phyloP scores from a whole-genome alignment of 139 green algal species.

The Nannochloris sp. region DNA sequence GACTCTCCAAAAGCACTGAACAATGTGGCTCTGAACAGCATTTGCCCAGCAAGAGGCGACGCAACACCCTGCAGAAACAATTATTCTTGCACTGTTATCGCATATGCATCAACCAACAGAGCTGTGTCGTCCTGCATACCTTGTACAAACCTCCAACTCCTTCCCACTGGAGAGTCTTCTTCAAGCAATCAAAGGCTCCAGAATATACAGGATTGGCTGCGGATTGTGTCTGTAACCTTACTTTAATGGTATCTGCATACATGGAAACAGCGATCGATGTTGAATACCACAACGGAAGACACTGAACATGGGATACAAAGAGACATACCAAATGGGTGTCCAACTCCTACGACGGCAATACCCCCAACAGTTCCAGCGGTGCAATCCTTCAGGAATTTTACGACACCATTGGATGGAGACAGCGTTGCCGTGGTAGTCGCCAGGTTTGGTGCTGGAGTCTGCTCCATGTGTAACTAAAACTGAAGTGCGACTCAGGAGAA shows the following conservation, averaged over 20 bases:
- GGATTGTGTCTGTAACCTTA: constrained; percentile 83
- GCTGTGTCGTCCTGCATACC: constrained; percentile 26
- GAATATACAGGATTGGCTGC: constrained; percentile 79
- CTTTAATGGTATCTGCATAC: constrained; percentile 74
- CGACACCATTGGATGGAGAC: constrained; percentile 4
- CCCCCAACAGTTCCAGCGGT: constrained; percentile 45
- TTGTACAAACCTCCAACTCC: constrained; percentile 85
- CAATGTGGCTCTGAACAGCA: constrained; percentile 83
- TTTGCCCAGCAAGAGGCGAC: constrained; percentile 85
- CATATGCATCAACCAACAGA: neutral
- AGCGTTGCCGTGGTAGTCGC: neutral
- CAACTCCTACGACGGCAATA: constrained; percentile 78
- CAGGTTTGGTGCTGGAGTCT: constrained; percentile 7
- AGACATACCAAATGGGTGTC: constrained; percentile 65
- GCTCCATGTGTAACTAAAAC: constrained; percentile 1
- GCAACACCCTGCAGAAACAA: constrained; percentile 59
- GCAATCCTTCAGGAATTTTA: constrained; percentile 30
- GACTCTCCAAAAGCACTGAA: constrained; percentile 75
- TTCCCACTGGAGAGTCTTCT: constrained; percentile 87
- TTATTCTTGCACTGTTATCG: neutral
- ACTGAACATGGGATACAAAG: neutral
- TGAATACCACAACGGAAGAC: too few relatives aligned
- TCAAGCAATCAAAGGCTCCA: constrained; percentile 77
- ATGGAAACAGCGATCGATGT: neutral
- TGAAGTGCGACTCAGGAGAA: too few relatives aligned